Conservation (phyloP, 805 yeast species). For the Metschnikowia cubensis region DNA sequence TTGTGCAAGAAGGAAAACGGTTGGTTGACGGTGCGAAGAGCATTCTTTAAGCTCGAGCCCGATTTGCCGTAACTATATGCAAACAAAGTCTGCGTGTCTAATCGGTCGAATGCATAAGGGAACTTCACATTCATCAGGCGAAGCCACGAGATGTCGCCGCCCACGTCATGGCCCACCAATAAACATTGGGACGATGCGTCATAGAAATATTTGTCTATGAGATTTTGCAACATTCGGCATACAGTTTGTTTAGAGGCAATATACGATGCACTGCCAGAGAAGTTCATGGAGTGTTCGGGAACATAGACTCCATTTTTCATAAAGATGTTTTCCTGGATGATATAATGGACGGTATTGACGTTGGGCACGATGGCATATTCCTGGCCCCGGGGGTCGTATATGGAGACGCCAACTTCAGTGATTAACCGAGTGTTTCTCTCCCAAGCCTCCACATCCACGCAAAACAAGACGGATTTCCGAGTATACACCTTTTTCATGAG, state of each 20-base stretch:
- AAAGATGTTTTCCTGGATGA: constrained; percentile 16
- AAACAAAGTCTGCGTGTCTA: constrained; percentile 20
- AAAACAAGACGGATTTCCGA: constrained; percentile 17
- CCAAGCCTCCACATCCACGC: constrained; percentile 25
- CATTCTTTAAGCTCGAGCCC: constrained; percentile 22
- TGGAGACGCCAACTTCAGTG: constrained; percentile 25
- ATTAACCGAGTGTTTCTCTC: constrained; percentile 14
- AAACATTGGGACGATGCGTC: constrained; percentile 13
- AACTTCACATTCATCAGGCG: constrained; percentile 8
- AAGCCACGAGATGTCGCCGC: constrained; percentile 16
- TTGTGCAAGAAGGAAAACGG: constrained; percentile 25
- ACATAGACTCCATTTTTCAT: constrained; percentile 19
- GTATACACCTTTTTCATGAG: constrained; percentile 19
- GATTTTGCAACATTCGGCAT: constrained; percentile 6
- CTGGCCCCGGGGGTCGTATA: constrained; percentile 21
- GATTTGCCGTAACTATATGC: constrained; percentile 12
- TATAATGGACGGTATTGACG: constrained; percentile 18
- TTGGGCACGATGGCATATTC: constrained; percentile 15
- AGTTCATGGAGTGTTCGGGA: constrained; percentile 20
- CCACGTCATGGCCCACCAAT: constrained; percentile 18
- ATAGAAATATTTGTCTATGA: constrained; percentile 15
- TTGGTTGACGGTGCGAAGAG: constrained; percentile 17
- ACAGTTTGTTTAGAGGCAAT: constrained; percentile 9
- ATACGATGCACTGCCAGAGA: constrained; percentile 18
- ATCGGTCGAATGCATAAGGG: constrained; percentile 1